phyloP scores from a whole-genome alignment of 495 filamentous ascomycete genomes.

The Eremomyces bilateralis region DNA sequence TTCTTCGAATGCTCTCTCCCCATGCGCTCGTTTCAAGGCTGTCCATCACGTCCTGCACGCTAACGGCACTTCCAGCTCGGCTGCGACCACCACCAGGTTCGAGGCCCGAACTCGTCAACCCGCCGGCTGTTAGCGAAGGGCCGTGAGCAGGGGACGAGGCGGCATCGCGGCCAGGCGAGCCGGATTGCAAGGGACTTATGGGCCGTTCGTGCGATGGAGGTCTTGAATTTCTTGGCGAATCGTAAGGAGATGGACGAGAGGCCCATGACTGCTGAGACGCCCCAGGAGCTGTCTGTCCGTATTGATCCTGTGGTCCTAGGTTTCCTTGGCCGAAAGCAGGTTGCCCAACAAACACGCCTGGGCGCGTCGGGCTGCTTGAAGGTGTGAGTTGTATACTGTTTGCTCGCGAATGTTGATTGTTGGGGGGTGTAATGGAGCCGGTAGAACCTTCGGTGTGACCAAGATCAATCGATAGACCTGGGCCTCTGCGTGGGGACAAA shows the following conservation, averaged over 20 bases:
- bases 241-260: constrained; percentile 9
- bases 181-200: not conserved
- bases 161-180: constrained; percentile 1
- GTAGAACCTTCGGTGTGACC: too few species aligned
- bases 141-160: constrained; percentile 7
- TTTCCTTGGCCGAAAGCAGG: too few species aligned
- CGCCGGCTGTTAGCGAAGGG: constrained; percentile 2
- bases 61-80: constrained; percentile 44
- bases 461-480: too few species aligned
- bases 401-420: constrained; percentile 9
- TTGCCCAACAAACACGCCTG: too few species aligned
- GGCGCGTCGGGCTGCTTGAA: constrained; percentile 8
- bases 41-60: constrained; percentile 55
- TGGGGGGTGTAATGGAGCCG: constrained; percentile 6
- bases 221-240: too few species aligned
- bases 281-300: too few species aligned
- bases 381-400: constrained; percentile 19
- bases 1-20: constrained; percentile 78
- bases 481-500: too few species aligned
- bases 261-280: too few species aligned
- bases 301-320: too few species aligned
- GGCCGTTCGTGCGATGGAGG: too few species aligned
- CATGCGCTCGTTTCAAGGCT: constrained; percentile 72
- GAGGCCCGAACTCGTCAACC: constrained; percentile 2
- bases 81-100: constrained; percentile 17